These are phyloP conservation scores for Coniella lustricola DNA, from an alignment of 2,329 filamentous ascomycete genomes.

Conservation along the genomic window DNA sequence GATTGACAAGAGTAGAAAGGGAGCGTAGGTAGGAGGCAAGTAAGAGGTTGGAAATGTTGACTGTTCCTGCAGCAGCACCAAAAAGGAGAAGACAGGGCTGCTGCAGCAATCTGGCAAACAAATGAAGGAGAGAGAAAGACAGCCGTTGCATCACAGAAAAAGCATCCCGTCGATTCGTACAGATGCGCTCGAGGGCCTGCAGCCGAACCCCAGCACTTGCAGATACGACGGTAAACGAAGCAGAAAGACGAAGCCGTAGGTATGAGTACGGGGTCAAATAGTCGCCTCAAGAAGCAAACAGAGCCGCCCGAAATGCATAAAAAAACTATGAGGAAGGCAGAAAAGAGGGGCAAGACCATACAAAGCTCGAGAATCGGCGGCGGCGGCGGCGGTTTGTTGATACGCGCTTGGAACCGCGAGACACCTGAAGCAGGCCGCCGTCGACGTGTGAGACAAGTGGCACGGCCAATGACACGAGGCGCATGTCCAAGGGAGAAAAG, in stretches of 20 bases:
- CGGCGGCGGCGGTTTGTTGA: background rate
- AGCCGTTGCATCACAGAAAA: too few relatives aligned
- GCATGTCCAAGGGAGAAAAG: too few relatives aligned
- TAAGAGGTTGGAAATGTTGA: too few relatives aligned
- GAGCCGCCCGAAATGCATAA: background rate
- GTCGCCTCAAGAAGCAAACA: background rate
- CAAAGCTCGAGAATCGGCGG: background rate
- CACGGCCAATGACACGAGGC: background rate
- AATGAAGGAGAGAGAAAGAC: background rate
- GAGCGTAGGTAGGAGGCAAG: too few relatives aligned
- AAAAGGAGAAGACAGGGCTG: background rate
- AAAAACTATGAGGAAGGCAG: background rate
- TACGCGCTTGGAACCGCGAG: too few relatives aligned
- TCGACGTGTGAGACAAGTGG: too few relatives aligned
- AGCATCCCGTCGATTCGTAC: background rate
- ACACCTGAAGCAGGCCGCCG: too few relatives aligned
- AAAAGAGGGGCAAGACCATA: background rate
- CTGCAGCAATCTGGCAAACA: background rate
- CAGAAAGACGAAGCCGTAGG: background rate
- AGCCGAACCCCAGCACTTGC: constrained; percentile 8
- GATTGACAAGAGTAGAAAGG: too few relatives aligned
- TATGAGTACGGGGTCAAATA: background rate
- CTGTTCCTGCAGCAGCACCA: background rate
- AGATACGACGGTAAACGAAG: constrained; percentile 12
- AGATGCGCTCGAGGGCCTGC: background rate